Evolutionary conservation across 495 filamentous ascomycete species (phyloP).

Genomic region (Xylaria acuta): DNA sequence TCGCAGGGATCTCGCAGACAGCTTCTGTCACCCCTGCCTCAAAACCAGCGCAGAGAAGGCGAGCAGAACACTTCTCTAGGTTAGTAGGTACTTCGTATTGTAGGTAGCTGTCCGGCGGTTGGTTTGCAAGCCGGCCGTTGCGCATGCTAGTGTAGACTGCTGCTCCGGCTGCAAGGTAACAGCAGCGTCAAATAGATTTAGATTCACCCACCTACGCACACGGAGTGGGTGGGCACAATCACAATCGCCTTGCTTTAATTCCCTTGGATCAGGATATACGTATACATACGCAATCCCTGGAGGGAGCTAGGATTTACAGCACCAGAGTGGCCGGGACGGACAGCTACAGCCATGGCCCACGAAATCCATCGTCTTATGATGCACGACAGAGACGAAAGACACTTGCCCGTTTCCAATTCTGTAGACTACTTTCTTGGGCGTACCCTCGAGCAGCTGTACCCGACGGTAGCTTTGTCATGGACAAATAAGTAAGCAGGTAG

Average conservation of each 20-base stretch:
- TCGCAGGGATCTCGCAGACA: conserved; percentile 14
- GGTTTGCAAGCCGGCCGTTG: conserved; percentile 20
- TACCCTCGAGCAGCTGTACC: background rate
- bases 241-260: conserved; percentile 21
- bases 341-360: conserved; percentile 19
- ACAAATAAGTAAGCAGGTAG: background rate
- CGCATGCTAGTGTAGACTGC: conserved; percentile 6
- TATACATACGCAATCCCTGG: conserved; percentile 6
- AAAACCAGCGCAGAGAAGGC: conserved; percentile 12
- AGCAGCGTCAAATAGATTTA: conserved; percentile 17
- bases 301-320: background rate
- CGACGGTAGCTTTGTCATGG: background rate
- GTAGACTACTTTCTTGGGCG: conserved; percentile 3
- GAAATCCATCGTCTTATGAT: background rate
- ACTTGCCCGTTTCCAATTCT: background rate
- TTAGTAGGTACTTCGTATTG: background rate
- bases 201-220: background rate
- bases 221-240: conserved; percentile 11
- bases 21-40: conserved; percentile 19
- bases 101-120: background rate
- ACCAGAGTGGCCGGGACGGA: conserved; percentile 10
- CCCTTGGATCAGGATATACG: conserved; percentile 21
- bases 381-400: background rate
- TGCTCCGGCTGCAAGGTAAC: conserved; percentile 24
- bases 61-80: background rate